phyloP scores from a whole-genome alignment of 2,329 filamentous ascomycete species.

The Leptoxyphium fumago region DNA sequence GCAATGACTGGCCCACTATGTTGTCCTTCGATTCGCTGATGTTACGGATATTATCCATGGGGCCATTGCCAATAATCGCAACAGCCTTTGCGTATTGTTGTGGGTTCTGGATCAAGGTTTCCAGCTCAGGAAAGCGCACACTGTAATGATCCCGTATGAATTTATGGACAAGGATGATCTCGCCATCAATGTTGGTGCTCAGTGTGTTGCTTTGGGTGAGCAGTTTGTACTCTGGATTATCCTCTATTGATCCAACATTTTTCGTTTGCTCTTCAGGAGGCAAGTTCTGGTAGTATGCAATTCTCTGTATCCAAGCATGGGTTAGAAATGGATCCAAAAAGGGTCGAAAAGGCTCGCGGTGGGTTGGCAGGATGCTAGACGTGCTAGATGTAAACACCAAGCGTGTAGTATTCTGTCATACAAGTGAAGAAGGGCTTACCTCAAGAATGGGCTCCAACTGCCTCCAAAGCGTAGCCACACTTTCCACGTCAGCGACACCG shows the following conservation, averaged over 20 bases:
- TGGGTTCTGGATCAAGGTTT: slow-evolving; percentile 77
- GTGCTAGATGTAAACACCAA: slow-evolving; percentile 43
- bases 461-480: slow-evolving; percentile 67
- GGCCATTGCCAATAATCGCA: slow-evolving; percentile 80
- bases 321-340: slow-evolving; percentile 52
- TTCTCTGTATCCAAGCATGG: slow-evolving; percentile 52
- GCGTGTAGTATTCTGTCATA: slow-evolving; percentile 15
- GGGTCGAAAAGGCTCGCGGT: background rate
- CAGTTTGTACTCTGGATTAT: slow-evolving; percentile 81
- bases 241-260: slow-evolving; percentile 70
- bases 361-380: background rate
- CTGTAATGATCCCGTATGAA: slow-evolving; percentile 95
- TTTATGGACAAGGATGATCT: slow-evolving; percentile 88
- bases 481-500: slow-evolving; percentile 61
- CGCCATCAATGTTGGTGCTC: slow-evolving; percentile 83
- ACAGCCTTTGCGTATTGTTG: slow-evolving; percentile 94
- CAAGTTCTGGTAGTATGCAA: slow-evolving; percentile 58
- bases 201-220: slow-evolving; percentile 78
- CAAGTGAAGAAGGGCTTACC: slow-evolving; percentile 41
- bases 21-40: slow-evolving; percentile 68
- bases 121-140: slow-evolving; percentile 80
- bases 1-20: slow-evolving; percentile 57
- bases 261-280: slow-evolving; percentile 48
- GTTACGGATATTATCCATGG: slow-evolving; percentile 65
- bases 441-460: slow-evolving; percentile 66